Evolutionary conservation across 495 filamentous ascomycete species (phyloP).

Genomic region (Aspergillus bertholletiae): DNA sequence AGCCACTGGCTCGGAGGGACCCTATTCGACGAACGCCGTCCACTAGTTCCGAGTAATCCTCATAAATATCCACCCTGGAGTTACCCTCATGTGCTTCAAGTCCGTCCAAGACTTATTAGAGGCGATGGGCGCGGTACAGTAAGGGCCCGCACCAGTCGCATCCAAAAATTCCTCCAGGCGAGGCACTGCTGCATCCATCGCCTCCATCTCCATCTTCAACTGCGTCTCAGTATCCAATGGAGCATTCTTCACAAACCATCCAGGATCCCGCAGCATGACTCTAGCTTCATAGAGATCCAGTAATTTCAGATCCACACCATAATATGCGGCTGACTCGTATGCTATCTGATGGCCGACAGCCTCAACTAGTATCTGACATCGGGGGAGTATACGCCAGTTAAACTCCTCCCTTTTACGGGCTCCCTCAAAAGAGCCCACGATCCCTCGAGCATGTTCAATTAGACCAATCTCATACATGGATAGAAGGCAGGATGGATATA

Average conservation of each 20-base stretch:
- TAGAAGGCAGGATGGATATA: conserved; percentile 15
- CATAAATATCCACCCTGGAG: too few relatives aligned
- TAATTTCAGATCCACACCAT: conserved; percentile 17
- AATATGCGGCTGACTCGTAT: conserved; percentile 28
- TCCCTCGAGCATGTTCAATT: conserved; percentile 15
- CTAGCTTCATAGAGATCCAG: conserved; percentile 27
- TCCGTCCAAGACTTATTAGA: neutral
- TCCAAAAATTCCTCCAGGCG: neutral
- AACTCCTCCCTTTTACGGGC: conserved; percentile 24
- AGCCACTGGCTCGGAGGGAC: too few relatives aligned
- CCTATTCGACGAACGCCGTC: too few relatives aligned
- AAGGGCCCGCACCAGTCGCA: neutral
- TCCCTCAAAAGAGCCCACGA: conserved; percentile 8
- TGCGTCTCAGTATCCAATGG: neutral
- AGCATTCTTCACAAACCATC: conserved; percentile 3
- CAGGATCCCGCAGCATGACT: conserved; percentile 11
- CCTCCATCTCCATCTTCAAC: conserved; percentile 1
- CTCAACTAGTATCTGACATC: conserved; percentile 22
- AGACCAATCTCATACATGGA: conserved; percentile 29
- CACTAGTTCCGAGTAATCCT: too few relatives aligned
- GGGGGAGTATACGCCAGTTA: conserved; percentile 25
- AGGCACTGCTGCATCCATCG: neutral
- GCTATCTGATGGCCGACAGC: conserved; percentile 37
- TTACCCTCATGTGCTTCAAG: too few relatives aligned
- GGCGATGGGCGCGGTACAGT: conserved; percentile 2